Conservation (phyloP, 257 asterid genomes). For the Solanum chmielewskii region DNA sequence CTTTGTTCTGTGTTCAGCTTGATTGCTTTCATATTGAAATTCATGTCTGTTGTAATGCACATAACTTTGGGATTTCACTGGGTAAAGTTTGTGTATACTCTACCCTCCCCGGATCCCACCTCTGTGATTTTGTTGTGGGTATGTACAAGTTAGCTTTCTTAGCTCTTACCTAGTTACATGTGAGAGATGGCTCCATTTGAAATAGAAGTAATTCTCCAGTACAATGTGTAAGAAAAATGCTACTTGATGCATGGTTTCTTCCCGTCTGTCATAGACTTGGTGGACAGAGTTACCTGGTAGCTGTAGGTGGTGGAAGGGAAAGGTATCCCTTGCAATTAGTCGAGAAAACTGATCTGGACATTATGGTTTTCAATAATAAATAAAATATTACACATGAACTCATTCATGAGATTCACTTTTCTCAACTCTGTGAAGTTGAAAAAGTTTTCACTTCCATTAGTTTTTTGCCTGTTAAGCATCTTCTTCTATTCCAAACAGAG, state of each 20-base stretch:
- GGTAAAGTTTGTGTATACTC: not conserved
- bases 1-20: not conserved
- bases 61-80: not conserved
- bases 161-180: not conserved
- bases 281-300: not conserved
- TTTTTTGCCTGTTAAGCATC: not conserved
- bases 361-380: no score
- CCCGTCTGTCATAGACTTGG: not conserved
- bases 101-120: no score
- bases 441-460: not conserved
- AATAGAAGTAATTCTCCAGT: not conserved
- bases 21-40: not conserved
- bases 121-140: not conserved
- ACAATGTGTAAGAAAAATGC: not conserved
- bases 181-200: not conserved
- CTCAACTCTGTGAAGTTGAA: not conserved
- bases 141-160: not conserved
- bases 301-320: not conserved
- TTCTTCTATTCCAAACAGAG: conserved; percentile 31
- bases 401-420: not conserved
- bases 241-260: not conserved
- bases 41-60: not conserved
- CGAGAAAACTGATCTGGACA: not conserved
- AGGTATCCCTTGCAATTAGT: not conserved
- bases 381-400: not conserved